Conservation (phyloP, 2,329 filamentous ascomycete genomes). For the Aureobasidium sp. region DNA sequence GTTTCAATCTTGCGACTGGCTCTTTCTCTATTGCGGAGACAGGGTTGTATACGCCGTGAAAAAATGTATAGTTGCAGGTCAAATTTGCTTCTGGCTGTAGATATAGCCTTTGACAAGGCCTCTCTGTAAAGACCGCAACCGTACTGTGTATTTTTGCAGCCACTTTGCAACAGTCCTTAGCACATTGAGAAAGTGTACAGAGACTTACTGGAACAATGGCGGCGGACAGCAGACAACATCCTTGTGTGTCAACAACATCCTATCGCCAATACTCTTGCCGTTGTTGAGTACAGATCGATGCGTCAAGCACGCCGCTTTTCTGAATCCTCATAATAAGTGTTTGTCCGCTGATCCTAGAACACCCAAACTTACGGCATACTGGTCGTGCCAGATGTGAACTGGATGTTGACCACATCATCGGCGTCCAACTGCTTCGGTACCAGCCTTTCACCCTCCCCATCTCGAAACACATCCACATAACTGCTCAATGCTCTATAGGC, state of each 20-base stretch:
- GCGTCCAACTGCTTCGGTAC: constrained; percentile 45
- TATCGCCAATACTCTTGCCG: constrained; percentile 71
- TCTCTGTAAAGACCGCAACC: no score
- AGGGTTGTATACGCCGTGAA: no score
- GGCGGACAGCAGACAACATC: constrained; percentile 65
- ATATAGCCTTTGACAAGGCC: no score
- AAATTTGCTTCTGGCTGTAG: no score
- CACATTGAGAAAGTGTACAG: no score
- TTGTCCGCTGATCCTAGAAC: not conserved
- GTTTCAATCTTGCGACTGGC: no score
- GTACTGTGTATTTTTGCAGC: no score
- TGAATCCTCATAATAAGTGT: not conserved
- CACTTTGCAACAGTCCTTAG: no score
- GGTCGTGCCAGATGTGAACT: constrained; percentile 96
- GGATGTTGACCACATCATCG: constrained; percentile 80
- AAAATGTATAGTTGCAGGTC: no score
- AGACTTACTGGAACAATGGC: constrained; percentile 43
- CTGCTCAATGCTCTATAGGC: constrained; percentile 38
- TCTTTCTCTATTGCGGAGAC: no score
- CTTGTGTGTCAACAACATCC: constrained; percentile 69
- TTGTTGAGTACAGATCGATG: constrained; percentile 91
- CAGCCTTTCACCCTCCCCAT: constrained; percentile 39
- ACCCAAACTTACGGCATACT: constrained; percentile 46
- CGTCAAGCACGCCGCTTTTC: constrained; percentile 80
- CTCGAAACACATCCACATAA: constrained; percentile 40